Evolutionary conservation across 306 rosid genomes (phyloP), one percentile per base, ranked within the genome.

Genomic region (Lotus japonicus): DNA sequence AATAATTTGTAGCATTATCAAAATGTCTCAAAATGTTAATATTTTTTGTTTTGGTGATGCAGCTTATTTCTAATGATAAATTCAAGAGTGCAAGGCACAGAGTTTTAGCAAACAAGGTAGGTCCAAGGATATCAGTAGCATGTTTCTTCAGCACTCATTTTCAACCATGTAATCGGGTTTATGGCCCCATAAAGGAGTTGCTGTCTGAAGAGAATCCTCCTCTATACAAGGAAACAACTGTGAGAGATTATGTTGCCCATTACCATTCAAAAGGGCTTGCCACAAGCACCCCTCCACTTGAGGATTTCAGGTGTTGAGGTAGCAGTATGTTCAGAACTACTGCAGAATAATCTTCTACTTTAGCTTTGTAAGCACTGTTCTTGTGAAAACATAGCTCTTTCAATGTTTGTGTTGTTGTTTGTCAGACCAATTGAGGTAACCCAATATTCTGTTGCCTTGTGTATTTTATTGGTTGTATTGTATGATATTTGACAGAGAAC

Each of bases 61-160:
- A 68, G 74, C 64, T 68, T 54, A 21, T 68, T 11, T 21, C 74
- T 18, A 54, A 68, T 41, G 64, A 55, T 16, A 68, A 15, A 23
- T 68, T 68, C 51, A 68, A 55, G 74, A 55, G 64, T 68, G 55
- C 55, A 3, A 54, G 5, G 62, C 74, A 68, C 43, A 68, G 55
- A 42, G 64, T 68, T 9, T 13, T 54, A 54, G 64, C 74, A 13
- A 54, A 68, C 31, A 1, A 1, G 5, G 12, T 21, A 42, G 74
- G 74, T 0, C 74, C 74, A 55, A 68, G 73, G 21, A 41, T 21
- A 68, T 68, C 73, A 14, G 17, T 54, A 53, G 44, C 73, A 0
- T 68, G 73, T 41, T 68, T 68, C 64, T 54, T 68, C 73, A 39
- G 31, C 31, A 68, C 64, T 5, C 28, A 21, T 41, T 7, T 2